Evolutionary conservation across 2,329 filamentous ascomycete genomes (phyloP).

Genomic region (Nemania sp.): DNA sequence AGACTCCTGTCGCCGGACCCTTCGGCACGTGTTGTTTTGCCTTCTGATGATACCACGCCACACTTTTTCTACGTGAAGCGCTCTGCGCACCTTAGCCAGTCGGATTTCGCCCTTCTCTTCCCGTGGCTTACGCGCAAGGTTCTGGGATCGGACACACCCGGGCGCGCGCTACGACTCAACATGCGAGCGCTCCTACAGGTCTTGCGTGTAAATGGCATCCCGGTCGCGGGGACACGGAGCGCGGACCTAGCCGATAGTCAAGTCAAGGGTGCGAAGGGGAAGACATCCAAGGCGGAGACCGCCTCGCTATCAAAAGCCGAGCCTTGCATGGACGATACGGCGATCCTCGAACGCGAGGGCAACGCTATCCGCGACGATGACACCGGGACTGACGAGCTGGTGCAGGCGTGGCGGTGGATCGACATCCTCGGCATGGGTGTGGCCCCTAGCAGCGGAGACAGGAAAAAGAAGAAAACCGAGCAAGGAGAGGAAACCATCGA

Average conservation of each 20-base stretch:
- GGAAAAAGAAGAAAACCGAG: conserved; percentile 21
- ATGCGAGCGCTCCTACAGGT: conserved; percentile 62
- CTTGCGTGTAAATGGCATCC: conserved; percentile 54
- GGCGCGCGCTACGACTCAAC: conserved; percentile 63
- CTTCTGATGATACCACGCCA: conserved; percentile 47
- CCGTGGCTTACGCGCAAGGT: conserved; percentile 68
- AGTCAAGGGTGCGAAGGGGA: neutral
- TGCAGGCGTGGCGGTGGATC: conserved; percentile 58
- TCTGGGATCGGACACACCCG: conserved; percentile 61
- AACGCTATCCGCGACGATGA: conserved; percentile 31
- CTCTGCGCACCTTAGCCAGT: conserved; percentile 82
- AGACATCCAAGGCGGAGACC: conserved; percentile 38
- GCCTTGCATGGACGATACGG: conserved; percentile 49
- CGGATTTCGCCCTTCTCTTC: conserved; percentile 82
- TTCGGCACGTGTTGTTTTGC: conserved; percentile 46
- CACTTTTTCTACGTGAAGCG: conserved; percentile 74
- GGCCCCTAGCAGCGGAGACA: neutral
- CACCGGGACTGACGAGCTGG: conserved; percentile 25
- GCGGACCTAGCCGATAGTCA: conserved; percentile 51
- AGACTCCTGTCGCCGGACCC: conserved; percentile 65
- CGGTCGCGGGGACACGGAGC: conserved; percentile 49
- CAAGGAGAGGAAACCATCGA: conserved; percentile 24
- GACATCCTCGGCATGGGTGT: conserved; percentile 55
- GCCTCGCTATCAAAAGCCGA: conserved; percentile 24
- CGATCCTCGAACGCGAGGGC: conserved; percentile 54